A percentile compares a stretch with the other conserved stretches of the same genome.
Conservation (phyloP, 2,329 filamentous ascomycete species). For the Fonsecaea pedrosoi region DNA sequence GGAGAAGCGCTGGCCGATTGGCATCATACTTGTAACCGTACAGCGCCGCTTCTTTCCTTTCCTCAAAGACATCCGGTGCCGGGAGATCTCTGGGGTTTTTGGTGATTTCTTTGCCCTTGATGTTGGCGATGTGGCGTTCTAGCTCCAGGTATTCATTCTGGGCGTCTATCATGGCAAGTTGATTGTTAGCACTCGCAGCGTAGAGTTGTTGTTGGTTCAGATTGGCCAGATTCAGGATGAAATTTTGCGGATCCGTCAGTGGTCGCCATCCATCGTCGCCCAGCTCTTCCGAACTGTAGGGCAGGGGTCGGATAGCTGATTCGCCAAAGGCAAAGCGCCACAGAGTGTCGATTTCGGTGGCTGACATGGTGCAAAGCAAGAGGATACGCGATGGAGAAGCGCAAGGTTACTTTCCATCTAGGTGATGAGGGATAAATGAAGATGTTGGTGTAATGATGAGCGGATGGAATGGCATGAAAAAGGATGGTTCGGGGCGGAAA, state of each 20-base stretch:
- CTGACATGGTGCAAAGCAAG: constrained; percentile 21
- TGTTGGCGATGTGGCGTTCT: constrained; percentile 56
- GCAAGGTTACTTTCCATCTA: constrained; percentile 15
- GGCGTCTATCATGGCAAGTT: constrained; percentile 59
- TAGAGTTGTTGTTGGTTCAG: constrained; percentile 52
- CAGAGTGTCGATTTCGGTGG: constrained; percentile 30
- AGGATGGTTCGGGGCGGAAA: constrained; percentile 15
- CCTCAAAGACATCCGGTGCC: constrained; percentile 59
- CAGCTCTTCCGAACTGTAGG: constrained; percentile 34
- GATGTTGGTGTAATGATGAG: constrained; percentile 2
- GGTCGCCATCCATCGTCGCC: constrained; percentile 38
- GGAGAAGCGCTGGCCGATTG: constrained; percentile 44
- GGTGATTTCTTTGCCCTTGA: constrained; percentile 57
- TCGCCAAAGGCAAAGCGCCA: constrained; percentile 38
- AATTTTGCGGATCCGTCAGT: constrained; percentile 35
- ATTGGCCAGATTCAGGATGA: constrained; percentile 32
- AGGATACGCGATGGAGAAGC: background rate
- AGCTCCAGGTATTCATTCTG: constrained; percentile 65
- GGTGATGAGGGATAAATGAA: constrained; percentile 18
- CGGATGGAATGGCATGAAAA: constrained; percentile 10
- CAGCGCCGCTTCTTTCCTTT: constrained; percentile 65
- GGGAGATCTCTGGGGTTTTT: constrained; percentile 57
- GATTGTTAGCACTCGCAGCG: constrained; percentile 61
- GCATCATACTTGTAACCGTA: constrained; percentile 66
- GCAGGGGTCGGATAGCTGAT: constrained; percentile 29